Conservation (phyloP, 768 basidiomycete genomes). For the Wakefieldia striispora region DNA sequence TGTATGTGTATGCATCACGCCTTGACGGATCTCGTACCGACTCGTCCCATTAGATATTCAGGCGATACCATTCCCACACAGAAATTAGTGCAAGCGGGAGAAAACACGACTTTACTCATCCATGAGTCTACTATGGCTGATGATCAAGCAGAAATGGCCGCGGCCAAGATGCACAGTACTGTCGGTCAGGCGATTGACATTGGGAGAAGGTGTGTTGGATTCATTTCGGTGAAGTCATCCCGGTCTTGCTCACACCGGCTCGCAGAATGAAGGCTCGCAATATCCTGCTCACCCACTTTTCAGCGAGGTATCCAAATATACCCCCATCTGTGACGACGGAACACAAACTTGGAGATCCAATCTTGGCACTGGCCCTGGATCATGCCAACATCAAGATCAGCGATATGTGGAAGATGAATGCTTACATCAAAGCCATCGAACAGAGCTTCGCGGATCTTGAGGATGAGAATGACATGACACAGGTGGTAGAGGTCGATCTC, state of each 20-base stretch:
- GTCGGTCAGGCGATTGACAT: constrained; percentile 83
- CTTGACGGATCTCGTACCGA: background rate
- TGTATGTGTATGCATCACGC: constrained; percentile 25
- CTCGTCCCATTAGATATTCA: constrained; percentile 62
- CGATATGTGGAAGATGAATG: constrained; percentile 83
- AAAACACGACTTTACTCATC: constrained; percentile 75
- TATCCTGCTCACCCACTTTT: constrained; percentile 93
- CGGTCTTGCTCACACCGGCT: background rate
- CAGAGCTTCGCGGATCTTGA: constrained; percentile 53
- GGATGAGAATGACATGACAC: constrained; percentile 37
- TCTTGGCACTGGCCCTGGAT: constrained; percentile 81
- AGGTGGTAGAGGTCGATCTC: constrained; percentile 18
- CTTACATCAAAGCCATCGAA: constrained; percentile 72
- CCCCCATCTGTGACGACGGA: constrained; percentile 44
- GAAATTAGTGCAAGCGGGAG: constrained; percentile 61
- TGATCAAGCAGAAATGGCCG: constrained; percentile 71
- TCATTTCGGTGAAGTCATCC: background rate
- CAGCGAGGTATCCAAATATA: constrained; percentile 88
- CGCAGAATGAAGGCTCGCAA: constrained; percentile 81
- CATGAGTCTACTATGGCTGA: constrained; percentile 95
- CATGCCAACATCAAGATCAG: constrained; percentile 67
- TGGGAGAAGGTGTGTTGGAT: constrained; percentile 55
- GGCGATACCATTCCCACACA: constrained; percentile 85
- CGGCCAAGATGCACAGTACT: constrained; percentile 82
- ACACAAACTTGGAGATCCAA: constrained; percentile 34